Percentiles rank a stretch among this genome's conserved stretches.
phyloP scores from a whole-genome alignment of 192 early-diverging fungal genomes.

The Mortierella alpina region DNA sequence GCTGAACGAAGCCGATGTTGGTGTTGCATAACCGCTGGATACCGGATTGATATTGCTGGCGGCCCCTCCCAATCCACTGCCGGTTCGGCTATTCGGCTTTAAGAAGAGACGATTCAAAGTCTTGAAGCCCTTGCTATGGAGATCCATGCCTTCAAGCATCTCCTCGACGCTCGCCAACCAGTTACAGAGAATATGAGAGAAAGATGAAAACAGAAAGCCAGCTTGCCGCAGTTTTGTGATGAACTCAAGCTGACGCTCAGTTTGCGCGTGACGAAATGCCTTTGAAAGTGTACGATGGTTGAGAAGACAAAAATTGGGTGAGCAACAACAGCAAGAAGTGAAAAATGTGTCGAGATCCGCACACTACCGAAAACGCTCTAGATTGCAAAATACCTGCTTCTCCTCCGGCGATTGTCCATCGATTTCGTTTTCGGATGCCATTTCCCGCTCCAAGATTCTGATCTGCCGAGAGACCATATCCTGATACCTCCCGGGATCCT shows the following conservation, averaged over 20 bases:
- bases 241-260: constrained; percentile 55
- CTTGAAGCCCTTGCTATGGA: constrained; percentile 28
- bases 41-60: not conserved
- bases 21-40: not conserved
- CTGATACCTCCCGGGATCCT: constrained; percentile 53
- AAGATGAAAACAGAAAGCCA: constrained; percentile 56
- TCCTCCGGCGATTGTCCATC: not conserved
- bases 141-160: constrained; percentile 34
- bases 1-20: not conserved
- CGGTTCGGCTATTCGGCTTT: constrained; percentile 15
- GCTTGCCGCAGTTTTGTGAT: constrained; percentile 59
- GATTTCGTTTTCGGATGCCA: constrained; percentile 22
- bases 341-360: too few species aligned
- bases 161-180: constrained; percentile 59
- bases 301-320: not conserved
- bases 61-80: constrained; percentile 12
- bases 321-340: not conserved
- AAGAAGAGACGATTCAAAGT: constrained; percentile 27
- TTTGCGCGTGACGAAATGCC: constrained; percentile 40
- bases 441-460: constrained; percentile 53
- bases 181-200: constrained; percentile 52
- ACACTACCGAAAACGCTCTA: not conserved
- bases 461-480: constrained; percentile 56
- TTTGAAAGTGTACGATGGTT: constrained; percentile 6
- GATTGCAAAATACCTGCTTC: constrained; percentile 14